Base-by-base conservation (phyloP, 179 eudicot genomes). In the Pouteria campechiana region DNA sequence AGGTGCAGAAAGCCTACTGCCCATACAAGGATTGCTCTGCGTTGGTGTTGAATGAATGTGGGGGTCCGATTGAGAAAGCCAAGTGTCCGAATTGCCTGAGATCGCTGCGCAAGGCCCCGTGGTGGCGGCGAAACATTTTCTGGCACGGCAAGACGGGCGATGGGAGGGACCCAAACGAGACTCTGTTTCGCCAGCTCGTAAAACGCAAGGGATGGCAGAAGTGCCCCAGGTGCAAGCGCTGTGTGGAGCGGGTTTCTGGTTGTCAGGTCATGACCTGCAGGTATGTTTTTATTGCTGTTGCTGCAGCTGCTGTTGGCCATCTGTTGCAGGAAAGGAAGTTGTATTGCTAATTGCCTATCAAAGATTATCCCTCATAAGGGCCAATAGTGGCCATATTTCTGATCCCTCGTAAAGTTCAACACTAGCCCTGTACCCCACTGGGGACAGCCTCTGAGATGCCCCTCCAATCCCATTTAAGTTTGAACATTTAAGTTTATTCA, bases 21-120 rank as follows among this genome's bases (percentile, higher is more conserved):
- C 49, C 49, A 0, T 5, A 25, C 14, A 3, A 15, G 15, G 15
- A 44, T 11, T 44, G 49, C 35, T 44, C 36, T 11, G 22, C 33
- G 3, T 27, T 44, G 36, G 12, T 44, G 5, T n/a, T 44, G 12
- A 16, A 28, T 23, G 49, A 44, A 16, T 44, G 49, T 17, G 49
- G 33, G 11, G 49, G n/a, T 0, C 11, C 4, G 3, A 35, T 25
- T 3, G 30, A 14, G 36, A 25, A 13, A 41, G 2, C 46, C 1
- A 21, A 1, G 7, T 41, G 46, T 11, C 29, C 46, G 5, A 9
- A 8, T n/a, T 44, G 49, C 25, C 27, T 25, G 35, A 25, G 5
- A 9, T 7, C 11, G 33, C 30, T 27, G 2, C 30, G 49, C 36
- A 27, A 13, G 22, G 0, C n/a, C 17, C 22, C 35, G 14, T 44